Evolutionary conservation across 495 filamentous ascomycete genomes (phyloP).

Genomic region (Collariella sp.): DNA sequence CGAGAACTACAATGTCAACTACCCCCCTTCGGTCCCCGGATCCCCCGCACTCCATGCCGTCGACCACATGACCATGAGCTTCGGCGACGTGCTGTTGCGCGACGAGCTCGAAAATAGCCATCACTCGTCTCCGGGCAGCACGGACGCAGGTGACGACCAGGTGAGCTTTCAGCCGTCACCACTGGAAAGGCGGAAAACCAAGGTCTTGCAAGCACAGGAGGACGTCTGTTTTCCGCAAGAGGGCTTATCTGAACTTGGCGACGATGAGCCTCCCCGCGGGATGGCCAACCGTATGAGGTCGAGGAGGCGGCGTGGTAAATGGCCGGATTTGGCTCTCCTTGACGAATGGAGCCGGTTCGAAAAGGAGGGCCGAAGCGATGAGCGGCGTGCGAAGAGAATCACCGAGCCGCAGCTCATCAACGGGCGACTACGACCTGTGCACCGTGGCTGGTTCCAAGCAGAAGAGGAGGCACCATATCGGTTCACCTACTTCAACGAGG

Average conservation of each 20-base stretch:
- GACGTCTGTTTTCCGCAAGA: constrained; percentile 92
- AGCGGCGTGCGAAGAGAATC: constrained; percentile 81
- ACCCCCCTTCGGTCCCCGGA: constrained; percentile 86
- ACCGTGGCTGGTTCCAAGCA: constrained; percentile 75
- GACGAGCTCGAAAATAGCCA: constrained; percentile 40
- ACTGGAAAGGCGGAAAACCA: constrained; percentile 40
- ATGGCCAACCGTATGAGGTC: constrained; percentile 32
- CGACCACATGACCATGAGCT: constrained; percentile 49
- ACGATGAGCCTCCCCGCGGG: constrained; percentile 55
- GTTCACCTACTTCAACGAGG: constrained; percentile 98
- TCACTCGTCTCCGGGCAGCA: constrained; percentile 24
- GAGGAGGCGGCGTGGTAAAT: constrained; percentile 47
- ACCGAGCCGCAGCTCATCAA: constrained; percentile 87
- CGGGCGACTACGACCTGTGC: constrained; percentile 70
- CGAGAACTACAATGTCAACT: constrained; percentile 75
- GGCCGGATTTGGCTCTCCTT: constrained; percentile 58
- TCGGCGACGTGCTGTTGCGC: constrained; percentile 70
- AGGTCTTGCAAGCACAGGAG: constrained; percentile 54
- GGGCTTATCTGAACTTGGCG: constrained; percentile 65
- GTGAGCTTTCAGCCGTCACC: constrained; percentile 26
- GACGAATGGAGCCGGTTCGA: constrained; percentile 89
- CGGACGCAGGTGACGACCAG: constrained; percentile 29
- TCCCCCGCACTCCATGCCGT: constrained; percentile 54
- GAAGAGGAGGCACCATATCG: constrained; percentile 89
- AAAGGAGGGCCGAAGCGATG: constrained; percentile 81